Percentiles rank a stretch among this genome's conserved stretches.
phyloP scores from a whole-genome alignment of 2,329 filamentous ascomycete genomes.

The Calcarisporium arbuscula region DNA sequence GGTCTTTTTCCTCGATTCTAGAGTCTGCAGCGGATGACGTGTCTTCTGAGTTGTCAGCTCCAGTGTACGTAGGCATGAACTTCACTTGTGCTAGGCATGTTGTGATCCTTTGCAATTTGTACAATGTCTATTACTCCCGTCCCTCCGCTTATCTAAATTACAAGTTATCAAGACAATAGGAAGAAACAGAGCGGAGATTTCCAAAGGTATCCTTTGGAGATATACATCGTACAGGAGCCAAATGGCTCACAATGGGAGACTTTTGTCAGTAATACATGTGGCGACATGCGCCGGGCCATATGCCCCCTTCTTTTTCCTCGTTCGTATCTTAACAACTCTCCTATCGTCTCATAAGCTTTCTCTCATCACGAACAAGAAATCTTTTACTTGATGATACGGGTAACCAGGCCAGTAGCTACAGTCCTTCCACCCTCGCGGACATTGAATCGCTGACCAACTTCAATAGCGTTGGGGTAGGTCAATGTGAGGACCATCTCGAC shows the following conservation, averaged over 20 bases:
- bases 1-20: too few relatives aligned
- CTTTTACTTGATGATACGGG: slow-evolving; percentile 58
- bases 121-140: slow-evolving; percentile 23
- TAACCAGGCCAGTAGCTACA: slow-evolving; percentile 77
- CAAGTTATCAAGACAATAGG: slow-evolving; percentile 27
- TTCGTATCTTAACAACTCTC: background rate
- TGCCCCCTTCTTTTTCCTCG: slow-evolving; percentile 12
- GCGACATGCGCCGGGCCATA: slow-evolving; percentile 8
- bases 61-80: too few relatives aligned
- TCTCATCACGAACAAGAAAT: slow-evolving; percentile 1
- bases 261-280: slow-evolving; percentile 9
- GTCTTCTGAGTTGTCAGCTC: too few relatives aligned
- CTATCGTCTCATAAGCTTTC: slow-evolving; percentile 3
- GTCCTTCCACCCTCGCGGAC: slow-evolving; percentile 93
- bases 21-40: too few relatives aligned
- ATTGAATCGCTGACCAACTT: slow-evolving; percentile 94
- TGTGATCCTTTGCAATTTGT: too few relatives aligned
- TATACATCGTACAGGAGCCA: slow-evolving; percentile 30
- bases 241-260: slow-evolving; percentile 22
- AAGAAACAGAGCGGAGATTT: slow-evolving; percentile 37
- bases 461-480: slow-evolving; percentile 78
- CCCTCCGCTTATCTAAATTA: slow-evolving; percentile 27
- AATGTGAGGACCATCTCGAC: slow-evolving; percentile 92
- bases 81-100: too few relatives aligned
- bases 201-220: slow-evolving; percentile 21